These are phyloP conservation scores for Globisporangium orthogonon DNA, from an alignment of 352 stramenopile species.

Conservation along the genomic window DNA sequence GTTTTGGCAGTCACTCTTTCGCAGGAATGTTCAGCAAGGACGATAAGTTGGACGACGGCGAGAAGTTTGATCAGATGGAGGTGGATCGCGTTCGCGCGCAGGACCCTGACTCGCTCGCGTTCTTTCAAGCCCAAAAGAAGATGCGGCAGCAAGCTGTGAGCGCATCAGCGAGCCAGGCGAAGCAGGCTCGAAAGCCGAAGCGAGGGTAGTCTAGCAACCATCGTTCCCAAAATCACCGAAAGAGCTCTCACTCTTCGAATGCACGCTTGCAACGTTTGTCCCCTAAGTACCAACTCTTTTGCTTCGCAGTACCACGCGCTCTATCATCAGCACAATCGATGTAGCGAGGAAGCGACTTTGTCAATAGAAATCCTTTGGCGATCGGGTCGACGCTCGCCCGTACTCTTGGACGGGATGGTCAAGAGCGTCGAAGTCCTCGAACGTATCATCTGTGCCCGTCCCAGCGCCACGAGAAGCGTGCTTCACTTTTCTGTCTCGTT, in stretches of 20 bases:
- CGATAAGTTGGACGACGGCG: constrained; percentile 87
- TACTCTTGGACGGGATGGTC: constrained; percentile 2
- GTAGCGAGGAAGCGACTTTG: neutral
- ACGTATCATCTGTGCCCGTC: neutral
- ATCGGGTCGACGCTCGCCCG: neutral
- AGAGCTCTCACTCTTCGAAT: neutral
- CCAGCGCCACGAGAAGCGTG: constrained; percentile 6
- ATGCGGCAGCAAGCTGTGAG: constrained; percentile 48
- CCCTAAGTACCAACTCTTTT: too few species aligned
- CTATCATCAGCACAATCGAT: too few species aligned
- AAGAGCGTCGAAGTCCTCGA: constrained; percentile 8
- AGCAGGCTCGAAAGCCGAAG: constrained; percentile 24
- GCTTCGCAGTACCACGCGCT: too few species aligned
- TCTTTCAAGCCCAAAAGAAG: constrained; percentile 89
- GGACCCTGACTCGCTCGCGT: constrained; percentile 88
- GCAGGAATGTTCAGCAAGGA: constrained; percentile 27
- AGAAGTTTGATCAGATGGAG: constrained; percentile 91
- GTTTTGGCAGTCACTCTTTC: constrained; percentile 7
- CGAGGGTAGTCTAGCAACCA: constrained; percentile 15
- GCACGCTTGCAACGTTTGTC: neutral
- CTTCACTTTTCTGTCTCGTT: constrained; percentile 42
- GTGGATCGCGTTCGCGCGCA: constrained; percentile 79
- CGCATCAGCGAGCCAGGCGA: neutral
- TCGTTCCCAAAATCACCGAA: neutral
- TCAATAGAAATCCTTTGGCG: constrained; percentile 13